Conservation (phyloP, 2,329 filamentous ascomycete species). For the Akanthomyces dipterigenus region DNA sequence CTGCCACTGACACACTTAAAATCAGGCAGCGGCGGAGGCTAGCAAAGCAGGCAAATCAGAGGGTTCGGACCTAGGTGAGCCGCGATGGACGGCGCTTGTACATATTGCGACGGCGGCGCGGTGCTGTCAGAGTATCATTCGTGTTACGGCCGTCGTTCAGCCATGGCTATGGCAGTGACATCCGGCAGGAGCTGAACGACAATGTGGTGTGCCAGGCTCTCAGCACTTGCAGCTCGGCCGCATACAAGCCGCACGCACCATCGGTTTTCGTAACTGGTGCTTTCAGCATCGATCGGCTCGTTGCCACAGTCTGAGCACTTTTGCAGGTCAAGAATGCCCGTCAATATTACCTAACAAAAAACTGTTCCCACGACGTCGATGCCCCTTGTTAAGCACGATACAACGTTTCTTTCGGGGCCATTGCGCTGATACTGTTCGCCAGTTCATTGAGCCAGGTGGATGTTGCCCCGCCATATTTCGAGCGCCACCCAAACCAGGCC, state of each 20-base stretch:
- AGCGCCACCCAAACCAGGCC: background rate
- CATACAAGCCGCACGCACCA: background rate
- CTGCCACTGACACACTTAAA: background rate
- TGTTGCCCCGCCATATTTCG: background rate
- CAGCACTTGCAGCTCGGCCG: background rate
- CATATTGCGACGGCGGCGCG: background rate
- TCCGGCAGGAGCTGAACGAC: background rate
- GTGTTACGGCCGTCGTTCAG: background rate
- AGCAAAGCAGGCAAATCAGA: background rate
- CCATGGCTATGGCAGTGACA: background rate
- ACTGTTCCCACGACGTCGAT: too few species aligned
- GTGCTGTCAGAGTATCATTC: background rate
- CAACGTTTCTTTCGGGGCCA: conserved; percentile 1
- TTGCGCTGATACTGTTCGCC: background rate
- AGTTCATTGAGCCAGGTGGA: background rate
- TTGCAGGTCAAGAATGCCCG: background rate
- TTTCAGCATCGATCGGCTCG: background rate
- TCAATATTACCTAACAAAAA: too few species aligned
- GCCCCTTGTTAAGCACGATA: background rate
- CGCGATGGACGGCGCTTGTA: background rate
- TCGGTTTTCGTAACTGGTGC: background rate
- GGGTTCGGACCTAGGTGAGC: background rate
- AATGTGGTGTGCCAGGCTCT: background rate
- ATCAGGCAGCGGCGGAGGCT: background rate
- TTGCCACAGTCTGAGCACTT: background rate